A percentile compares a stretch with the other conserved stretches of the same genome.
phyloP scores from a whole-genome alignment of 495 filamentous ascomycete genomes.

The Annulohypoxylon maeteangense region DNA sequence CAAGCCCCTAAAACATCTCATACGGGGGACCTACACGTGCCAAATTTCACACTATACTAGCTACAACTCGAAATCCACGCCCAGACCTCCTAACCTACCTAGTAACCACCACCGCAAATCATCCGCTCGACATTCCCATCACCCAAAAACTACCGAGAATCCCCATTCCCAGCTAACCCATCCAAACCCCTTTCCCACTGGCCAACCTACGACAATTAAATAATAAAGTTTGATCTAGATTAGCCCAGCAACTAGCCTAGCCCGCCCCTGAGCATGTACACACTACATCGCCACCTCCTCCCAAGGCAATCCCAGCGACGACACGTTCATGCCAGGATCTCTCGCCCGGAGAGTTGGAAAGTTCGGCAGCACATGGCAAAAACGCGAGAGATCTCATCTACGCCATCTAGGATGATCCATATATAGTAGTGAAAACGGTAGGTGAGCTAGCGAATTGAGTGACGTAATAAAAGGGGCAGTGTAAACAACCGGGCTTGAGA shows the following conservation, averaged over 20 bases:
- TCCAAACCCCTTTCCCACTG: not conserved
- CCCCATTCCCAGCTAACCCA: not conserved
- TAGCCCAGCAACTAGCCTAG: not conserved
- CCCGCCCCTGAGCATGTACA: not conserved
- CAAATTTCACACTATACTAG: not conserved
- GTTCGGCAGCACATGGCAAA: not conserved
- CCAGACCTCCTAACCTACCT: no score
- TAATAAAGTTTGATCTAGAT: not conserved
- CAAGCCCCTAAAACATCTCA: not conserved
- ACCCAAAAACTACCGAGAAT: not conserved
- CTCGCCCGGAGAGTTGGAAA: not conserved
- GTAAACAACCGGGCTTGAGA: not conserved
- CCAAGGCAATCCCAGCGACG: not conserved
- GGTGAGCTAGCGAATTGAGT: not conserved
- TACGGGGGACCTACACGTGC: not conserved
- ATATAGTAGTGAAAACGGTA: no score
- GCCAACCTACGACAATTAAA: not conserved
- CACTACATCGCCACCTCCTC: not conserved
- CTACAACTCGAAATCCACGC: not conserved
- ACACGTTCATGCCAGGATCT: not conserved
- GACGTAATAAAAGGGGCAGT: conserved; percentile 2
- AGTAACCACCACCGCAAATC: not conserved
- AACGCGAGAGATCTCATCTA: not conserved
- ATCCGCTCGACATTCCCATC: not conserved
- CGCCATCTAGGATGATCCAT: conserved; percentile 1